Evolutionary conservation across 495 filamentous ascomycete genomes (phyloP).

Genomic region (Hypoxylon cercidicola): DNA sequence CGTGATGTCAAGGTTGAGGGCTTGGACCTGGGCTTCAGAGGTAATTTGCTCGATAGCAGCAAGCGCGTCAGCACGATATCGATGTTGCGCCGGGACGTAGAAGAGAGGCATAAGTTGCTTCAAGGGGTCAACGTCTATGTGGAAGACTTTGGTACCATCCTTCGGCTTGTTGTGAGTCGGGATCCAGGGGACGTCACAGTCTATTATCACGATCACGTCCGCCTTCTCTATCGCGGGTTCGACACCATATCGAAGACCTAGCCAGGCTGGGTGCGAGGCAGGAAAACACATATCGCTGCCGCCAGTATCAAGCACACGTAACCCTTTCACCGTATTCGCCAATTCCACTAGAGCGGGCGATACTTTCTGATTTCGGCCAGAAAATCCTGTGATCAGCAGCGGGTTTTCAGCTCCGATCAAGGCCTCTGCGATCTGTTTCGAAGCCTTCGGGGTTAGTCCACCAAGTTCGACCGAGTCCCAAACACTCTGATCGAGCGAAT

Average conservation of each 20-base stretch:
- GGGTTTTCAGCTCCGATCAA: slow-evolving; percentile 79
- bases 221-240: slow-evolving; percentile 79
- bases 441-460: slow-evolving; percentile 73
- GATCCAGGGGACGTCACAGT: slow-evolving; percentile 82
- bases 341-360: slow-evolving; percentile 79
- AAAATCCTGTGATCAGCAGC: slow-evolving; percentile 84
- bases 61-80: slow-evolving; percentile 79
- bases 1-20: slow-evolving; percentile 58
- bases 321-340: slow-evolving; percentile 78
- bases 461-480: slow-evolving; percentile 82
- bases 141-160: slow-evolving; percentile 74
- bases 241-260: slow-evolving; percentile 80
- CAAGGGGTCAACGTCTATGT: slow-evolving; percentile 86
- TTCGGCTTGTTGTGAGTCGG: slow-evolving; percentile 68
- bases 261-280: slow-evolving; percentile 73
- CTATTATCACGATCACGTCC: slow-evolving; percentile 85
- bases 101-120: slow-evolving; percentile 89
- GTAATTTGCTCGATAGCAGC: slow-evolving; percentile 79
- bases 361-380: slow-evolving; percentile 76
- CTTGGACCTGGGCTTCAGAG: slow-evolving; percentile 54
- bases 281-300: slow-evolving; percentile 98
- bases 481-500: slow-evolving; percentile 73
- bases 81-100: slow-evolving; percentile 77
- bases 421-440: slow-evolving; percentile 74
- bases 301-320: slow-evolving; percentile 88